A percentile compares a stretch with the other conserved stretches of the same genome.
These are phyloP conservation scores for Peronosclerospora sorghi DNA, from an alignment of 352 stramenopile species.

Conservation along the genomic window DNA sequence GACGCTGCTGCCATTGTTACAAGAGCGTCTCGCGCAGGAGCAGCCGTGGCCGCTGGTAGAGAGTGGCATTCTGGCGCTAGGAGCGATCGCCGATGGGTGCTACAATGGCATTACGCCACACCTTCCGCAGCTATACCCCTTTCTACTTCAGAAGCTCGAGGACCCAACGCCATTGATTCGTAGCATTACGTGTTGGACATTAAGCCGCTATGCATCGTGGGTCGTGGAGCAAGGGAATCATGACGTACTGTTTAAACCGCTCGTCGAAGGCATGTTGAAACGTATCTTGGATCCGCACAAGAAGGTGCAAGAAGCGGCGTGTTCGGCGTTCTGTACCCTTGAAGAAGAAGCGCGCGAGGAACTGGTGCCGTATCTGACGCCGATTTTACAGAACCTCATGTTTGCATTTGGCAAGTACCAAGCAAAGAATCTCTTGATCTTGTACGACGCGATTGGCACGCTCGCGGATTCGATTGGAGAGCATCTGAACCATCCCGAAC, in stretches of 20 bases:
- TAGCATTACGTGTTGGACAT: constrained; percentile 91
- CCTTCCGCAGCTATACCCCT: constrained; percentile 89
- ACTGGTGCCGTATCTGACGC: constrained; percentile 87
- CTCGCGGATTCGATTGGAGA: constrained; percentile 90
- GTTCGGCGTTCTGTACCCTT: constrained; percentile 90
- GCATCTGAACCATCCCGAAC: constrained; percentile 84
- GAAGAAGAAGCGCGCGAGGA: constrained; percentile 90
- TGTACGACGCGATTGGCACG: constrained; percentile 94
- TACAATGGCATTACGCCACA: constrained; percentile 89
- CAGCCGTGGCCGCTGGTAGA: constrained; percentile 92
- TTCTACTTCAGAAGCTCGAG: constrained; percentile 89
- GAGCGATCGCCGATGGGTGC: constrained; percentile 90
- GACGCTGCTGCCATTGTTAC: constrained; percentile 84
- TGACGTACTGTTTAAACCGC: constrained; percentile 53
- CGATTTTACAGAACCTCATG: constrained; percentile 88
- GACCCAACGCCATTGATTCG: constrained; percentile 83
- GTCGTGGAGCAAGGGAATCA: constrained; percentile 87
- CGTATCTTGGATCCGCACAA: constrained; percentile 87
- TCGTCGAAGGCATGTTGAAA: constrained; percentile 83
- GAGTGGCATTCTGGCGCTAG: constrained; percentile 91
- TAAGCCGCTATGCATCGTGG: constrained; percentile 89
- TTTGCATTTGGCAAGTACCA: constrained; percentile 90
- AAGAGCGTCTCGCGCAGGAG: constrained; percentile 83
- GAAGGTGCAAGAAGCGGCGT: constrained; percentile 92
- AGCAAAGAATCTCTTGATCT: constrained; percentile 89